Conservation (phyloP, 768 basidiomycete genomes). For the Pholiota microspora region DNA sequence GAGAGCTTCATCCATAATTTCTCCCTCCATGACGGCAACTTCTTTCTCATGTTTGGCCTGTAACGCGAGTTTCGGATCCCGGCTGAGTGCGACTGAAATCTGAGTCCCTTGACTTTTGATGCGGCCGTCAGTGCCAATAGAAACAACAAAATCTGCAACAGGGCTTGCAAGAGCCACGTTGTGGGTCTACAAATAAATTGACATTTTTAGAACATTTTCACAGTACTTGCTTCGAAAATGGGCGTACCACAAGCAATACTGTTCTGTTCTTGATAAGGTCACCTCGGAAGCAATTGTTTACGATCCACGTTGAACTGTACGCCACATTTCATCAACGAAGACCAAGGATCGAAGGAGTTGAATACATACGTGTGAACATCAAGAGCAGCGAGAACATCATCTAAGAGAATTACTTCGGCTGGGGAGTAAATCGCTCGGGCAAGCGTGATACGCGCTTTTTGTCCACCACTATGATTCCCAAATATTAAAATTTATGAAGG, state of each 20-base stretch:
- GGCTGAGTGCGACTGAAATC: constrained; percentile 39
- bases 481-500: not conserved
- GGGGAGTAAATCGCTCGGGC: constrained; percentile 46
- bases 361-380: constrained; percentile 35
- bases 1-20: constrained; percentile 17
- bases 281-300: constrained; percentile 72
- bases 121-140: constrained; percentile 48
- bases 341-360: not conserved
- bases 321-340: not conserved
- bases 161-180: constrained; percentile 48
- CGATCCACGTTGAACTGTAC: constrained; percentile 33
- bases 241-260: constrained; percentile 66
- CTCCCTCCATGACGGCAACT: constrained; percentile 9
- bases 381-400: constrained; percentile 71
- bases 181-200: constrained; percentile 31
- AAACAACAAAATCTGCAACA: constrained; percentile 53
- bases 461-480: constrained; percentile 32
- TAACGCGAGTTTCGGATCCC: constrained; percentile 32
- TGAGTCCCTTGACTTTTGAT: constrained; percentile 42
- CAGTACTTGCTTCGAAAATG: too few species aligned
- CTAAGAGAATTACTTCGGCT: constrained; percentile 62
- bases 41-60: constrained; percentile 28
- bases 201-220: too few species aligned
- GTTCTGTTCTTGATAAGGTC: constrained; percentile 73
- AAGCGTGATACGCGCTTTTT: constrained; percentile 43